These are phyloP conservation scores for Cytospora chrysosperma DNA, from an alignment of 2,329 filamentous ascomycete genomes.

Conservation along the genomic window DNA sequence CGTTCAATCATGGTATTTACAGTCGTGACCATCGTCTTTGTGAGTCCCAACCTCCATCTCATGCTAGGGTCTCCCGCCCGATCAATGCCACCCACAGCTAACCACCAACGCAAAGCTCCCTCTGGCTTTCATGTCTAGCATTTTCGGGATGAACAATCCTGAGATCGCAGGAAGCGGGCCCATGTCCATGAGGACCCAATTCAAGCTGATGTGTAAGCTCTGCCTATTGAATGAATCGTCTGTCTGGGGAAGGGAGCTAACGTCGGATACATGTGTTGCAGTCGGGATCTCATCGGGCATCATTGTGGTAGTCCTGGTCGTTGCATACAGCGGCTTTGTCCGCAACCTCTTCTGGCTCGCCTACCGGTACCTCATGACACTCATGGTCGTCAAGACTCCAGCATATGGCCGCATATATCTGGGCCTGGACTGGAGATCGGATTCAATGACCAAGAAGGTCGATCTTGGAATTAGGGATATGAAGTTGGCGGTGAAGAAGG, in stretches of 20 bases:
- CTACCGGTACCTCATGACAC: slow-evolving; percentile 3
- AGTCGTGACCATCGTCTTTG: slow-evolving; percentile 36
- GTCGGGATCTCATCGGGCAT: slow-evolving; percentile 2
- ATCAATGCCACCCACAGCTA: not conserved
- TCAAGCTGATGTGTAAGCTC: slow-evolving; percentile 1
- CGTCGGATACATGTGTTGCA: not conserved
- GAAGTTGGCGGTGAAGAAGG: not conserved
- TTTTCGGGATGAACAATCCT: slow-evolving; percentile 16
- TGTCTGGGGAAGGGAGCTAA: not conserved
- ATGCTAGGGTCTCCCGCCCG: too few species aligned
- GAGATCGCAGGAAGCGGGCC: not conserved
- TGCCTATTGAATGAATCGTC: too few species aligned
- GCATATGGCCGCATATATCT: not conserved
- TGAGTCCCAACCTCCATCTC: slow-evolving; percentile 8
- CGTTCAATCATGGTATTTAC: slow-evolving; percentile 36
- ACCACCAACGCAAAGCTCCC: not conserved
- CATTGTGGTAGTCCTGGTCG: not conserved
- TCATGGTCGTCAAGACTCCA: not conserved
- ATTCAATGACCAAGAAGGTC: not conserved
- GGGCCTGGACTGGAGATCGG: not conserved
- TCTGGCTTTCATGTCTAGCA: slow-evolving; percentile 8
- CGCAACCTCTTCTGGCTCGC: not conserved
- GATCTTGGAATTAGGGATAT: not conserved
- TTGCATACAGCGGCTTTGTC: slow-evolving; percentile 5
- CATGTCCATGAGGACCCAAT: not conserved